Conservation (phyloP, 2,329 filamentous ascomycete species). For the Aspergillus udagawae region DNA sequence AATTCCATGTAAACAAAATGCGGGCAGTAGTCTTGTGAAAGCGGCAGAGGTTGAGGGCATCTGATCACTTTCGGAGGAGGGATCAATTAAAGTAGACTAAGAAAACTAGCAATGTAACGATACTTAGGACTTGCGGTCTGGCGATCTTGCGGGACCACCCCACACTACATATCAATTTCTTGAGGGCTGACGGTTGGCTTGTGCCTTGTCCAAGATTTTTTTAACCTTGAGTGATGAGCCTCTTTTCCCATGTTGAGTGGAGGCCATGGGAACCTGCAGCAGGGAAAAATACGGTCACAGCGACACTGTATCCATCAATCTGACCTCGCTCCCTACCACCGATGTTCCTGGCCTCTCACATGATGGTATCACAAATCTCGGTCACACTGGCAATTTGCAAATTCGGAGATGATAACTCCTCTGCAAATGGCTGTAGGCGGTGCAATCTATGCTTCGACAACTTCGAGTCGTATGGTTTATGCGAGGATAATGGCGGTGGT, state of each 20-base stretch:
- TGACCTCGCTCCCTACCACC: not conserved
- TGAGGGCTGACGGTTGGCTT: not conserved
- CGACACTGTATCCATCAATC: not conserved
- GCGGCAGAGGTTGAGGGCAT: not conserved
- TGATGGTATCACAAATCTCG: constrained; percentile 16
- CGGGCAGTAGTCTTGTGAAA: not conserved
- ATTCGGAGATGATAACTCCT: not conserved
- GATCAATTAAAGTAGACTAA: not conserved
- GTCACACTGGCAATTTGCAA: constrained; percentile 6
- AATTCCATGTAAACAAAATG: not conserved
- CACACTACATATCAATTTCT: not conserved
- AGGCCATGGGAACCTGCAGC: not conserved
- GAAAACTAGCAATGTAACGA: not conserved
- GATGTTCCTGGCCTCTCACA: constrained; percentile 9
- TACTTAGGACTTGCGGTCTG: not conserved
- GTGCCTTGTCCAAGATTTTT: not conserved
- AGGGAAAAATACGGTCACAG: not conserved
- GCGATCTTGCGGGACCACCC: not conserved
- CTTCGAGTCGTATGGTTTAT: not conserved
- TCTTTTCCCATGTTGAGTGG: not conserved
- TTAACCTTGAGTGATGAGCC: not conserved
- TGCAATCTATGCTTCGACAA: not conserved
- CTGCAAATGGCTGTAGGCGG: not conserved
- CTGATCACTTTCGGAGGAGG: not conserved
- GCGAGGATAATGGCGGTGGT: not conserved